Conservation (phyloP, 306 rosid species). For the Hippophae gyantsensis region DNA sequence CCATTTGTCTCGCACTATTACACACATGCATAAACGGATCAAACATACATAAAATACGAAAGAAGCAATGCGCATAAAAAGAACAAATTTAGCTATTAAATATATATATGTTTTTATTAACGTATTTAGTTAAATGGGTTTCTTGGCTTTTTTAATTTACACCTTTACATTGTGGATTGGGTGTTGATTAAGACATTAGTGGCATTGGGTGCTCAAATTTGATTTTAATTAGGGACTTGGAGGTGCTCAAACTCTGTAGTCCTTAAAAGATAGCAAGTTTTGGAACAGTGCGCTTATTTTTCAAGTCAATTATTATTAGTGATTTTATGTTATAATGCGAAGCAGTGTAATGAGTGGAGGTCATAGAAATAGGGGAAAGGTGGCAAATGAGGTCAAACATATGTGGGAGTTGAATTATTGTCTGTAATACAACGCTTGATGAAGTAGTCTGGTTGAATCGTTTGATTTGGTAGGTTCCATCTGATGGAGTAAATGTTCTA, state of each 20-base stretch:
- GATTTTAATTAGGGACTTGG: not conserved
- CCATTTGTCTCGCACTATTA: slow-evolving; percentile 3
- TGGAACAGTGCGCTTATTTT: not conserved
- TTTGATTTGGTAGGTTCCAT: not conserved
- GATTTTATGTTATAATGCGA: slow-evolving; percentile 7
- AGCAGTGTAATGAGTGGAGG: not conserved
- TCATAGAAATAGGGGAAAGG: not conserved
- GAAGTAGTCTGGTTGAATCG: not conserved
- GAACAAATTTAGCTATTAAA: slow-evolving; percentile 22
- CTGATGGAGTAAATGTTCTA: not conserved
- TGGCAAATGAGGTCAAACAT: not conserved
- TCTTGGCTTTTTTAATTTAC: not conserved
- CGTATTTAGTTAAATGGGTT: not conserved
- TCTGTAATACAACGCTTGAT: not conserved
- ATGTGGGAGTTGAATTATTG: not conserved
- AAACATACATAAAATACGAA: not conserved
- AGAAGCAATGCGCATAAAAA: slow-evolving; percentile 14
- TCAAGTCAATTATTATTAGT: slow-evolving; percentile 4
- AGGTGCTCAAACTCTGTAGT: not conserved
- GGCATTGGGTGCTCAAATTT: slow-evolving; percentile 1
- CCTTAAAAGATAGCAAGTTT: not conserved
- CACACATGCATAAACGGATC: not conserved
- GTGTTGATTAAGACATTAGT: not conserved
- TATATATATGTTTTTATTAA: not conserved
- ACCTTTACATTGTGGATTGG: not conserved